Evolutionary conservation across 2,329 filamentous ascomycete genomes (phyloP), one percentile per base, ranked within the genome.

Genomic region (Plenodomus lindquistii): DNA sequence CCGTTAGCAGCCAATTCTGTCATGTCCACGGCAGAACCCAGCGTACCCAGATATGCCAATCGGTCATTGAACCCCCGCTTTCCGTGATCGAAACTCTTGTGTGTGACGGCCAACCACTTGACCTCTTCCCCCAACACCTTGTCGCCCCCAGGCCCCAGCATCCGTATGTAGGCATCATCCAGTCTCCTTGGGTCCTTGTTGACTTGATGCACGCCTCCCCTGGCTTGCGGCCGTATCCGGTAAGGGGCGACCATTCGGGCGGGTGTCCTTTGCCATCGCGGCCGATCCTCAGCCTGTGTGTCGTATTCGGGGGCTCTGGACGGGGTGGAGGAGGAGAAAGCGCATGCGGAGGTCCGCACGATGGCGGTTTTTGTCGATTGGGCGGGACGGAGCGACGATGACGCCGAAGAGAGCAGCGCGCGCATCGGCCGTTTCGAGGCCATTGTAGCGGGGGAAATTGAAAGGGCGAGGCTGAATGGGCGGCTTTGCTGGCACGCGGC

Each of bases 41-140:
- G 42, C 46, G 66, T 82, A 95, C 91, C 93, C 44, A 96, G 78
- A 67, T 89, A 91, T n/a, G 91, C 89, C 73, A 99, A 78, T 54
- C 90, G 84, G 66, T 97, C 93, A 72, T 99, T 99, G 77, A 93
- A 96, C 1, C 93, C 93, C 79, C 92, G 86, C 66, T 91, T 81
- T 43, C 92, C 94, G 69, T 97, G 91, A 70, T 99, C 93, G 68
- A 96, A 97, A 75, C 91, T 97, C 83, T 97, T 97, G 74, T 97
- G 94, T 58, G 94, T 99, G 46, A 99, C 84, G 22, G 92, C 92
- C 66, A 97, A 78, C 94, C 94, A 99, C 77, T 97, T 97, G 54
- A 94, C 80, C 76, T 99, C 93, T 15, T 97, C 92, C 2, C 88
- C 86, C 48, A 99, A 79, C 70, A 94, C 72, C 61, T 81, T 83